Conservation (phyloP, 2,329 filamentous ascomycete species). For the Xylariaceae sp. region DNA sequence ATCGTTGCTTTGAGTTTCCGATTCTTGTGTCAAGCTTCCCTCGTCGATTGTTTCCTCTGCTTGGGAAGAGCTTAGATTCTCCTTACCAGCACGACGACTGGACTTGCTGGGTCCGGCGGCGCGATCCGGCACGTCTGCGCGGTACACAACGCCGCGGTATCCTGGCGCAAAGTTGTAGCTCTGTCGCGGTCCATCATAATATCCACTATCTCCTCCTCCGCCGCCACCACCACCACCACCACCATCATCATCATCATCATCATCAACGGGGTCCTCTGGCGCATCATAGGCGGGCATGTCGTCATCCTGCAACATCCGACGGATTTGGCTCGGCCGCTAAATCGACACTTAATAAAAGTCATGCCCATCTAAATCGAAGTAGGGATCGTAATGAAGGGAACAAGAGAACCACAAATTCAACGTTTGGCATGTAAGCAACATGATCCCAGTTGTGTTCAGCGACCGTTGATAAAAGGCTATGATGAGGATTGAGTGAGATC, state of each 20-base stretch:
- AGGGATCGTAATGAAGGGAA: too few relatives aligned
- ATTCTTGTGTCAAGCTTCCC: too few relatives aligned
- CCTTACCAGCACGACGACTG: constrained; percentile 14
- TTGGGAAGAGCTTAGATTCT: constrained; percentile 10
- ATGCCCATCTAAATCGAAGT: too few relatives aligned
- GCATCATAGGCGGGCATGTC: constrained; percentile 69
- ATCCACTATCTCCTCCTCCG: constrained; percentile 34
- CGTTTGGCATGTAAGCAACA: too few relatives aligned
- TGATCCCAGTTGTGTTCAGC: too few relatives aligned
- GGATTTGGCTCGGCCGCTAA: constrained; percentile 73
- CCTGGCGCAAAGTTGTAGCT: constrained; percentile 93
- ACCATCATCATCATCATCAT: constrained; percentile 5
- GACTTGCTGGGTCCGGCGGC: constrained; percentile 43
- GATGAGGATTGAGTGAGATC: too few relatives aligned
- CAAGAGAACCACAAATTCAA: too few relatives aligned
- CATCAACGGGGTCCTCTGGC: constrained; percentile 58
- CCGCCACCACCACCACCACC: constrained; percentile 25
- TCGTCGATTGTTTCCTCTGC: too few relatives aligned
- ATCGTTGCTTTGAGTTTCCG: too few relatives aligned
- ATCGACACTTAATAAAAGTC: too few relatives aligned
- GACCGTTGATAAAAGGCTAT: too few relatives aligned
- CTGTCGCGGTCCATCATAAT: constrained; percentile 51
- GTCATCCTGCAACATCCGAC: constrained; percentile 67
- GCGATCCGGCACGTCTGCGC: constrained; percentile 64
- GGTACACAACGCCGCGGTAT: constrained; percentile 79